A percentile compares a stretch with the other conserved stretches of the same genome.
Conservation (phyloP, 73 alveolate genomes). For the Paramecium biaurelia region DNA sequence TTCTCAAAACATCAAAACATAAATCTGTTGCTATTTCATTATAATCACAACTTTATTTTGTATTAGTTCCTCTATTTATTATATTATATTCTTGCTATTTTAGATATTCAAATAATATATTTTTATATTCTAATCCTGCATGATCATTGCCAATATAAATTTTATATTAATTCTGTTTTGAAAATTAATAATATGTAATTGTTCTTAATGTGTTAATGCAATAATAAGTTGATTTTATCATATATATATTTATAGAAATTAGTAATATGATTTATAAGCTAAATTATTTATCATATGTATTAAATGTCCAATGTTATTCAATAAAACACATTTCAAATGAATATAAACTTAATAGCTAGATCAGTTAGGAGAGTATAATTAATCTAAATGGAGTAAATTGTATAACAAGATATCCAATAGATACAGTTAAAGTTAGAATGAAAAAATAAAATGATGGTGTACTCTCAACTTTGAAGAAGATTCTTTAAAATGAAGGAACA, state of each 20-base stretch:
- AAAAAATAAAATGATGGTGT: conserved; percentile 16
- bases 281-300: neutral
- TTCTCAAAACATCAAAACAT: conserved; percentile 59
- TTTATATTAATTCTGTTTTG: neutral
- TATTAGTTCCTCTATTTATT: conserved; percentile 65
- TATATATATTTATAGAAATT: neutral
- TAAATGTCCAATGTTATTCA: neutral
- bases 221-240: neutral
- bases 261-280: neutral
- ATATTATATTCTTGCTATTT: conserved; percentile 53
- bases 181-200: neutral
- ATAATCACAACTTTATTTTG: conserved; percentile 66
- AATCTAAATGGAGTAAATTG: neutral
- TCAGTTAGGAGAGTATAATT: neutral
- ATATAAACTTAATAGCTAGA: neutral
- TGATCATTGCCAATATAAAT: conserved; percentile 74
- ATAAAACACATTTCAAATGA: neutral
- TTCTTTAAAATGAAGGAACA: conserved; percentile 20
- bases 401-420: conserved; percentile 53
- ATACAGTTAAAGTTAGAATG: conserved; percentile 57
- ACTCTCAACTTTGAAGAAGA: neutral
- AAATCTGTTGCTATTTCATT: conserved; percentile 67
- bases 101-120: conserved; percentile 40
- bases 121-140: conserved; percentile 71
- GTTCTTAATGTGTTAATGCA: neutral